phyloP scores from a whole-genome alignment of 169 alveolate species.

The Prorocentrum cordatum region DNA sequence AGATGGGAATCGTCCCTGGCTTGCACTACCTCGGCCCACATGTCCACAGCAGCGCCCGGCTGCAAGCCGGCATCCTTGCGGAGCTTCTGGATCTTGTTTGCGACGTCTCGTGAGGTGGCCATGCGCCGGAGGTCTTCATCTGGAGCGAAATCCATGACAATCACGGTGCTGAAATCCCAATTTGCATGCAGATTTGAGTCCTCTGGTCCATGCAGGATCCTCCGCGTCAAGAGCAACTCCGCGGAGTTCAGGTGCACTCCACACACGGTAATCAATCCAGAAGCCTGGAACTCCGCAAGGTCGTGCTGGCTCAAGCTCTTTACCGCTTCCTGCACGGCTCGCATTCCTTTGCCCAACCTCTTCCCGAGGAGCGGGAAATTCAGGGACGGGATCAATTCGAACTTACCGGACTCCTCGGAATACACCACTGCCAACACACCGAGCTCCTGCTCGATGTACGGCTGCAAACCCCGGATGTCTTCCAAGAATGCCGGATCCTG shows the following conservation, averaged over 20 bases:
- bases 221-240: constrained; percentile 10
- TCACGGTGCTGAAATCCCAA: constrained; percentile 18
- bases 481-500: background rate
- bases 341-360: constrained; percentile 18
- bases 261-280: background rate
- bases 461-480: background rate
- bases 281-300: background rate
- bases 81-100: constrained; percentile 67
- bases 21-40: no score
- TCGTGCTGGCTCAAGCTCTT: constrained; percentile 20
- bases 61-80: constrained; percentile 43
- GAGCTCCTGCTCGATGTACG: constrained; percentile 71
- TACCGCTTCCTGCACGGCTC: constrained; percentile 1
- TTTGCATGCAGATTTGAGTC: constrained; percentile 12
- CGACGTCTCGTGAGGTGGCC: background rate
- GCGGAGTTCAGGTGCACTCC: background rate
- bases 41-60: no score
- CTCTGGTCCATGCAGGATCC: background rate
- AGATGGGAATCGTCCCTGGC: no score
- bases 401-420: constrained; percentile 1
- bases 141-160: constrained; percentile 26
- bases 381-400: background rate
- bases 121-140: background rate
- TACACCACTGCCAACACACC: constrained; percentile 51
- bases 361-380: constrained; percentile 33